phyloP scores from a whole-genome alignment of 805 yeast species.

The Cyberlindnera maclurae region DNA sequence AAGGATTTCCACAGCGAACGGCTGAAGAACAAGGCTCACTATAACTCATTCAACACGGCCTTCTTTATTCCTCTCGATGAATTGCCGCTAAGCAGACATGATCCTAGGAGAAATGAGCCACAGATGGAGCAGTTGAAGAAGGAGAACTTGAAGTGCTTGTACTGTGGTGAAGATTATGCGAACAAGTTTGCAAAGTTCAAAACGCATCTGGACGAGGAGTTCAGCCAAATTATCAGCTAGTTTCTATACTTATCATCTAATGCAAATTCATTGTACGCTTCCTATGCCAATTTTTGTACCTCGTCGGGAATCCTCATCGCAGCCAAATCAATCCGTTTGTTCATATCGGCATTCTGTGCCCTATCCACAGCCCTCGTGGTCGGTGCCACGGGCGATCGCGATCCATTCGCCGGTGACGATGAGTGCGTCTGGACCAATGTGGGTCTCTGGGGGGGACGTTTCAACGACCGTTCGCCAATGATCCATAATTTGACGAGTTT shows the following conservation, averaged over 20 bases:
- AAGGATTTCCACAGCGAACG: constrained; percentile 48
- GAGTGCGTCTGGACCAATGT: neutral
- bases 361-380: constrained; percentile 37
- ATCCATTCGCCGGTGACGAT: neutral
- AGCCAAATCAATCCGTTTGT: constrained; percentile 21
- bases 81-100: constrained; percentile 38
- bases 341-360: constrained; percentile 20
- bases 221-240: too few species aligned
- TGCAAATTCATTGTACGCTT: neutral
- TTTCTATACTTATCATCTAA: too few species aligned
- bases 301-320: constrained; percentile 11
- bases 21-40: constrained; percentile 59
- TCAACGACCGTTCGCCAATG: constrained; percentile 11
- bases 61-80: constrained; percentile 55
- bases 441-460: constrained; percentile 1
- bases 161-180: constrained; percentile 34
- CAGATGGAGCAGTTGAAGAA: constrained; percentile 32
- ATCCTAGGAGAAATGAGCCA: constrained; percentile 33
- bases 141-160: constrained; percentile 33
- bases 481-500: constrained; percentile 21
- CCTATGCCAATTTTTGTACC: neutral
- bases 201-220: constrained; percentile 34
- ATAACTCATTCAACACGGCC: constrained; percentile 58
- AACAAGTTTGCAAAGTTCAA: constrained; percentile 38
- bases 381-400: constrained; percentile 20